These are phyloP conservation scores for Misopates orontium DNA, from an alignment of 257 asterid genomes.

Conservation along the genomic window DNA sequence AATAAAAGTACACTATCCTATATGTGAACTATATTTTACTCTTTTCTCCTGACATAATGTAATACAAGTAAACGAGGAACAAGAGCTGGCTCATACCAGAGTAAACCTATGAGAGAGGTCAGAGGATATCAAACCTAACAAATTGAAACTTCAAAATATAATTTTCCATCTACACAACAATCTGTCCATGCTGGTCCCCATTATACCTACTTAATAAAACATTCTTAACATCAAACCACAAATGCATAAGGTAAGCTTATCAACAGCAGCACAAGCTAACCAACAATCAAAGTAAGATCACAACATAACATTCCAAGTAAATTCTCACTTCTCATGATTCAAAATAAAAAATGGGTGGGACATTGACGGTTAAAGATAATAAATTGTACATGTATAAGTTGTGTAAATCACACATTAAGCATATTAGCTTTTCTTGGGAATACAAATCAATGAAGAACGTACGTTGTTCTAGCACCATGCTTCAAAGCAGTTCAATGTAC, in stretches of 20 bases:
- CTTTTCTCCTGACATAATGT: not conserved
- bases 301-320: not conserved
- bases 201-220: not conserved
- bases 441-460: slow-evolving; percentile 27
- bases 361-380: no score
- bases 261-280: slow-evolving; percentile 9
- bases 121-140: not conserved
- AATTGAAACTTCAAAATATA: not conserved
- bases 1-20: not conserved
- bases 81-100: not conserved
- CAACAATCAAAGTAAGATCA: slow-evolving; percentile 4
- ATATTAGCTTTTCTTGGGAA: slow-evolving; percentile 12
- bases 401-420: slow-evolving; percentile 23
- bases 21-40: not conserved
- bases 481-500: slow-evolving; percentile 23
- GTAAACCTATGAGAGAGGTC: not conserved
- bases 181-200: slow-evolving; percentile 1
- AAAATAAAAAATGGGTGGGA: not conserved
- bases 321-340: not conserved
- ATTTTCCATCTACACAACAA: not conserved
- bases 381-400: slow-evolving; percentile 15
- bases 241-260: not conserved
- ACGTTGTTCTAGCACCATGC: slow-evolving; percentile 23
- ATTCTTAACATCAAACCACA: not conserved
- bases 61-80: not conserved